These are phyloP conservation scores for Daldinia bambusicola DNA, from an alignment of 495 filamentous ascomycete genomes.

Conservation along the genomic window DNA sequence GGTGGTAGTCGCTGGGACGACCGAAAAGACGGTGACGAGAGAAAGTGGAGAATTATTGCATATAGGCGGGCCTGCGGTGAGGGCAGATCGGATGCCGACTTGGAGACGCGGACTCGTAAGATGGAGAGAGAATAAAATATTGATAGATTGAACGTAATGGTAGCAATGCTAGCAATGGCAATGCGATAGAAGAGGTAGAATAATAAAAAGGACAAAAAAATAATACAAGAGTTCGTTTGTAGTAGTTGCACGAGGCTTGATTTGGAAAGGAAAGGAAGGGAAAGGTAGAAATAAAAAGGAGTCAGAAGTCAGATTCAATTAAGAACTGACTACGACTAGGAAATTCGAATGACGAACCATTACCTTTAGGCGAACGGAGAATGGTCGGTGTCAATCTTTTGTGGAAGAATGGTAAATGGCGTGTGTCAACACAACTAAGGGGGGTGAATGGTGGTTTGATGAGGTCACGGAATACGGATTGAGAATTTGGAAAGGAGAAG, in stretches of 20 bases:
- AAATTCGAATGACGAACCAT: conserved; percentile 25
- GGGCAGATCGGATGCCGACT: conserved; percentile 31
- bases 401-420: conserved; percentile 38
- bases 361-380: conserved; percentile 30
- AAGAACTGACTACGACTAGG: conserved; percentile 44
- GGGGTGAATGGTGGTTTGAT: conserved; percentile 35
- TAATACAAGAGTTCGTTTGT: conserved; percentile 42
- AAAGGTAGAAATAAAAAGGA: neutral
- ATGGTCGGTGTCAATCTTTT: conserved; percentile 27
- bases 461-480: conserved; percentile 43
- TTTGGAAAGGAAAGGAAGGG: conserved; percentile 17
- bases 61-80: conserved; percentile 49
- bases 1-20: conserved; percentile 42
- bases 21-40: conserved; percentile 45
- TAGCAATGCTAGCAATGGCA: conserved; percentile 8
- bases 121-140: conserved; percentile 24
- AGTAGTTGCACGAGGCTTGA: conserved; percentile 11
- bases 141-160: conserved; percentile 8
- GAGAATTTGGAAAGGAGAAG: conserved; percentile 29
- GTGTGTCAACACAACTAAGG: conserved; percentile 15
- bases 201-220: conserved; percentile 22
- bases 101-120: conserved; percentile 28
- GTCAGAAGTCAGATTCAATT: conserved; percentile 46
- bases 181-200: neutral
- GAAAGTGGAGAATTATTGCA: conserved; percentile 53